Evolutionary conservation across 495 filamentous ascomycete species (phyloP), one percentile per base, ranked within the genome.

Genomic region (Trichoderma gamsii): DNA sequence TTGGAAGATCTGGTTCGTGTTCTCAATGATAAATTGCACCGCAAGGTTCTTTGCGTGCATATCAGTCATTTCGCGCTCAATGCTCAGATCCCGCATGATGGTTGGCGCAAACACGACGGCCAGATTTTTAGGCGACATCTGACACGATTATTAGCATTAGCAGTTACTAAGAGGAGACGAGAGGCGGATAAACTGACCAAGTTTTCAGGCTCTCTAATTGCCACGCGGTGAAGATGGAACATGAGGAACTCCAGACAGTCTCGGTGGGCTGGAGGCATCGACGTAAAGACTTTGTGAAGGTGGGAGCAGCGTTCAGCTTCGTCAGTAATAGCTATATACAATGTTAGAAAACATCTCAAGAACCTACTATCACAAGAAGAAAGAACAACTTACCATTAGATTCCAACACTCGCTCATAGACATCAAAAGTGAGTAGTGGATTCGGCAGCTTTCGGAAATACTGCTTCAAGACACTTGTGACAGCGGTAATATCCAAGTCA

Each of bases 71-170:
- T 99, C 96, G 67, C 92, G 88, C 70, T 96, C 91, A 70, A 97
- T 80, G 70, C 87, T 92, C 74, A 87, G 81, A 29, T 96, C 92
- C 65, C 95, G 84, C 90, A 99, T 95, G 69, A 99, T 92, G 9
- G 96, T 99, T 29, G 96, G 96, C 32, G 96, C 96, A 73, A 99
- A 99, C 35, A 99, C 96, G 68, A 99, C 96, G 6, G 96, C 92
- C 46, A 98, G 81, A 72, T 99, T 99, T 75, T 91, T 88, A 44
- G 94, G 90, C 23, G 91, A 95, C 96, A 99, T 99, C 77, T 83
- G 72, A n/a, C 46, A 44, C 9, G 18, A 63, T 23, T n/a, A 52
- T 68, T 49, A 27, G 25, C 41, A 64, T 41, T 29, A 41, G 35
- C 9, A 4, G 52, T 38, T 43, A 59, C 0, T 25, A 61, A 41